Evolutionary conservation across 768 basidiomycete genomes (phyloP).

Genomic region (Tulasnella sp.): DNA sequence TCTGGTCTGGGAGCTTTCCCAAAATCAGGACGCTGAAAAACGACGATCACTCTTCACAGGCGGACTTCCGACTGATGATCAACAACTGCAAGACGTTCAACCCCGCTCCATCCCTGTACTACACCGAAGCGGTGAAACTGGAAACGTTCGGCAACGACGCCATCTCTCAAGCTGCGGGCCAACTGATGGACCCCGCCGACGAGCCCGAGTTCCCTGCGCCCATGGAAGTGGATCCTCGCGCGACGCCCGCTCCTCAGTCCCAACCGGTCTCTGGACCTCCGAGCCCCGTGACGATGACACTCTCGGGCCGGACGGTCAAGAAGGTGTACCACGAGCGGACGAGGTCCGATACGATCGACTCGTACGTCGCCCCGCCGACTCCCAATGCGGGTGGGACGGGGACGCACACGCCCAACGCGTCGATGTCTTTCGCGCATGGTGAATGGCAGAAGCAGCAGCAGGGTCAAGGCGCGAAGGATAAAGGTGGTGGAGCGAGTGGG

Average conservation of each 20-base stretch:
- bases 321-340: slow-evolving; percentile 38
- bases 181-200: slow-evolving; percentile 64
- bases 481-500: not conserved
- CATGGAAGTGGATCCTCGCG: not conserved
- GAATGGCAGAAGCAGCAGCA: not conserved
- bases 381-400: not conserved
- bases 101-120: slow-evolving; percentile 70
- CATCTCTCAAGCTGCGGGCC: slow-evolving; percentile 64
- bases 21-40: not conserved
- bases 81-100: slow-evolving; percentile 78
- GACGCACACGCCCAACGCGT: not conserved
- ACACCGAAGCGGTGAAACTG: slow-evolving; percentile 72
- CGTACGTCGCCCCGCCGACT: not conserved
- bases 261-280: not conserved
- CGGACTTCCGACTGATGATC: slow-evolving; percentile 72
- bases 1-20: not conserved
- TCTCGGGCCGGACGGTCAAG: slow-evolving; percentile 50
- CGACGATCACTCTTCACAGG: slow-evolving; percentile 45
- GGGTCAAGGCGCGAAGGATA: not conserved
- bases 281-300: slow-evolving; percentile 39
- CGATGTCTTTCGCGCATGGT: not conserved
- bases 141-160: slow-evolving; percentile 74
- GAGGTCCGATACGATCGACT: not conserved
- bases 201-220: slow-evolving; percentile 37
- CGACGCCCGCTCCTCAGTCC: slow-evolving; percentile 36